A percentile compares a stretch with the other conserved stretches of the same genome.
Evolutionary conservation across 1,284 basidiomycete species (phyloP).

Genomic region (Moesziomyces globuligerus): DNA sequence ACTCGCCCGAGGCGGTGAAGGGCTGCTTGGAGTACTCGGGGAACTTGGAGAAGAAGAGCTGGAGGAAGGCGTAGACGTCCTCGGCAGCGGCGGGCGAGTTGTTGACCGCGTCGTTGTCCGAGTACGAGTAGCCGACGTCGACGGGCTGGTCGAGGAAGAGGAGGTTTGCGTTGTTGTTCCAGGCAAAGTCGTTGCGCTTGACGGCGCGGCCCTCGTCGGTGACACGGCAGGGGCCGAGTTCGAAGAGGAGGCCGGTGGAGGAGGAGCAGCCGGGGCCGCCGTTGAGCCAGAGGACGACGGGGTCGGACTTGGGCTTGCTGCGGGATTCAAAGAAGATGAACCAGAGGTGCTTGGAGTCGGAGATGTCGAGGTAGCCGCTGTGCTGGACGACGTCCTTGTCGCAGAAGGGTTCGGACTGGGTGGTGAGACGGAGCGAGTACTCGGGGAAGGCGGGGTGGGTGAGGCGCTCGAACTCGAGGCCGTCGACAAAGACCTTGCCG

Average conservation of each 20-base stretch:
- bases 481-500: conserved; percentile 68
- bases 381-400: conserved; percentile 85
- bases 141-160: conserved; percentile 83
- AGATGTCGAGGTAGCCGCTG: conserved; percentile 84
- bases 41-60: conserved; percentile 78
- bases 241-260: conserved; percentile 74
- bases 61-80: conserved; percentile 89
- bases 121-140: conserved; percentile 88
- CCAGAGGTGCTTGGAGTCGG: conserved; percentile 84
- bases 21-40: conserved; percentile 60
- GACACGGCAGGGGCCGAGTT: conserved; percentile 86
- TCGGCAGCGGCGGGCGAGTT: conserved; percentile 78
- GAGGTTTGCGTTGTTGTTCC: conserved; percentile 77
- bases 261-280: conserved; percentile 76
- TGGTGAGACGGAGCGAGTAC: conserved; percentile 75
- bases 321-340: conserved; percentile 90
- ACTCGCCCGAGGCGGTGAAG: conserved; percentile 71
- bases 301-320: conserved; percentile 77
- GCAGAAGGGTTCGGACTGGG: conserved; percentile 71
- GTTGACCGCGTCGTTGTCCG: conserved; percentile 76
- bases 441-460: conserved; percentile 77
- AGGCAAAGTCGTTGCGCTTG: conserved; percentile 78
- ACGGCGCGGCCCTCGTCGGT: conserved; percentile 76
- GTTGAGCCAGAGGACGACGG: conserved; percentile 88
- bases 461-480: conserved; percentile 73